Evolutionary conservation across 257 asterid genomes (phyloP).

Genomic region (Fraxinus anomala): DNA sequence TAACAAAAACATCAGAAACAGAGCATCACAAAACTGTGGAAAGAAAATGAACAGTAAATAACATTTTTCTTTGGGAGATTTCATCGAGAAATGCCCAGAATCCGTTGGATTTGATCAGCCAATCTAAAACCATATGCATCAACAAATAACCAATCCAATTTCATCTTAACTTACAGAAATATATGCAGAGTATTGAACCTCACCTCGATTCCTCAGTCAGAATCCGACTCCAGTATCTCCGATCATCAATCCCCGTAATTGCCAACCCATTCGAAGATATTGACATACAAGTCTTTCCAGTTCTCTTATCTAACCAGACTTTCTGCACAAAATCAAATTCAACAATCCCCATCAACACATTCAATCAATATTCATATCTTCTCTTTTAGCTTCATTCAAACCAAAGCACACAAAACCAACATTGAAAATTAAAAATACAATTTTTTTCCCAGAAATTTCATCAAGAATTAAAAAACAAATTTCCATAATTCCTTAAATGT

Average conservation of each 20-base stretch:
- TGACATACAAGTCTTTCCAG: constrained; percentile 68
- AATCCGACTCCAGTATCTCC: constrained; percentile 91
- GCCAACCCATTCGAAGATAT: constrained; percentile 69
- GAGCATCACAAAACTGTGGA: background rate
- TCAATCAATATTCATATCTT: background rate
- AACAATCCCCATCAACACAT: constrained; percentile 12
- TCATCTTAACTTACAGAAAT: background rate
- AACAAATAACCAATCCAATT: constrained; percentile 7
- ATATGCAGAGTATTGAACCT: background rate
- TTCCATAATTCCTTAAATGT: background rate
- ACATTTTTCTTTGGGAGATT: background rate
- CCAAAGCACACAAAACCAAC: background rate
- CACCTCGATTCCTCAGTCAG: constrained; percentile 84
- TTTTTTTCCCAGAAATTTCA: background rate
- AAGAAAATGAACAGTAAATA: background rate
- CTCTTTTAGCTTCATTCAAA: background rate
- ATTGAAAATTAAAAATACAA: background rate
- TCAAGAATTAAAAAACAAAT: background rate
- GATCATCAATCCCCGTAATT: constrained; percentile 85
- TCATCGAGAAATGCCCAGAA: constrained; percentile 3
- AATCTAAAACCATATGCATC: constrained; percentile 24
- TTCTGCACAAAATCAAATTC: constrained; percentile 54
- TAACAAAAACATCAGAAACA: background rate
- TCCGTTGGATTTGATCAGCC: constrained; percentile 20
- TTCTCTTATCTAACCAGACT: constrained; percentile 80